Percentiles rank a stretch among this genome's conserved stretches.
These are phyloP conservation scores for Tricholomella constricta DNA, from an alignment of 768 basidiomycete genomes.

Conservation along the genomic window DNA sequence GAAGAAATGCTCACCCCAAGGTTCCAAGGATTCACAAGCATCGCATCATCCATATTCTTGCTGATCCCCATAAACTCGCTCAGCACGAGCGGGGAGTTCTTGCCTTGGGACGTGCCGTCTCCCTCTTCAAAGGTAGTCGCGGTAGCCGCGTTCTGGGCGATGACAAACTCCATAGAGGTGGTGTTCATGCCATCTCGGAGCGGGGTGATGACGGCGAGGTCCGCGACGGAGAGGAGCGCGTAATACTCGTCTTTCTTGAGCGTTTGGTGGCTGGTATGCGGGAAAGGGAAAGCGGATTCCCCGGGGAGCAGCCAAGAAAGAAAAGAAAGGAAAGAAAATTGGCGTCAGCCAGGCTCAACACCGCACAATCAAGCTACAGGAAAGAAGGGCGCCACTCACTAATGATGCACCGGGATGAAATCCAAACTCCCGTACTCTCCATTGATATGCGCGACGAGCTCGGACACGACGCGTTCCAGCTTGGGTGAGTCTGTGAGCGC, in stretches of 20 bases:
- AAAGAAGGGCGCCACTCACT: slow-evolving; percentile 54
- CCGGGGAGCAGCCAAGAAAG: too few species aligned
- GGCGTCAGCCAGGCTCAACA: too few species aligned
- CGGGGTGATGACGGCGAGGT: slow-evolving; percentile 93
- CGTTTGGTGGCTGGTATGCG: slow-evolving; percentile 76
- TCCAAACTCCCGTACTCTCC: slow-evolving; percentile 93
- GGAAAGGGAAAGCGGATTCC: background rate
- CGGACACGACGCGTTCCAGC: slow-evolving; percentile 90
- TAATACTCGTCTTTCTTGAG: slow-evolving; percentile 99
- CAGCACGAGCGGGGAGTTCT: slow-evolving; percentile 83
- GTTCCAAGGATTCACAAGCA: slow-evolving; percentile 96
- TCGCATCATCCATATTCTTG: slow-evolving; percentile 84
- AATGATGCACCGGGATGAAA: slow-evolving; percentile 97
- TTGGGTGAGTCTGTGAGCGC: slow-evolving; percentile 91
- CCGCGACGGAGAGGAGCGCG: slow-evolving; percentile 89
- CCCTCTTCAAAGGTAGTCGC: background rate
- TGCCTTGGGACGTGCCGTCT: slow-evolving; percentile 21
- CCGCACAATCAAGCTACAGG: too few species aligned
- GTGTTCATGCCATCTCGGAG: slow-evolving; percentile 99
- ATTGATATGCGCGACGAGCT: slow-evolving; percentile 93
- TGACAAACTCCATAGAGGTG: slow-evolving; percentile 96
- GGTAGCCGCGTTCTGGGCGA: slow-evolving; percentile 79
- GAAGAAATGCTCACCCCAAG: slow-evolving; percentile 64
- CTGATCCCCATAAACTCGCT: slow-evolving; percentile 99
- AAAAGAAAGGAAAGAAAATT: too few species aligned